phyloP scores from a whole-genome alignment of 2,329 filamentous ascomycete genomes.

The Cladorrhinum sp. region DNA sequence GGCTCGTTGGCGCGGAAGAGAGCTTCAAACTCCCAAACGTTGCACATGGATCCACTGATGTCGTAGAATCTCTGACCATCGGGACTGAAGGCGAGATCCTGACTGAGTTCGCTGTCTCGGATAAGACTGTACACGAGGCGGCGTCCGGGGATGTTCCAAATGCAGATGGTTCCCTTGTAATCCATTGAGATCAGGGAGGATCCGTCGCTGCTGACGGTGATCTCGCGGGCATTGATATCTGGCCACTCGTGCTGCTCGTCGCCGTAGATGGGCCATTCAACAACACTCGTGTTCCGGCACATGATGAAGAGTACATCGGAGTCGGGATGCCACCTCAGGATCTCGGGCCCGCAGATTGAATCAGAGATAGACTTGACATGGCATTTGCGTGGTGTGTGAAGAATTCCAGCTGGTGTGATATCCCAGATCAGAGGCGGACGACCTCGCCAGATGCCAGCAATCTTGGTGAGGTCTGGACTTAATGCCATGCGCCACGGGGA shows the following conservation, averaged over 20 bases:
- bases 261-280: conserved; percentile 3
- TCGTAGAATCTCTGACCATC: no score
- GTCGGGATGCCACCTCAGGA: conserved; percentile 12
- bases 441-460: conserved; percentile 8
- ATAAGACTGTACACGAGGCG: no score
- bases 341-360: neutral
- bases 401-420: no score
- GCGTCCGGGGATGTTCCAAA: no score
- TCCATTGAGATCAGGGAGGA: no score
- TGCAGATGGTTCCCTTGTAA: no score
- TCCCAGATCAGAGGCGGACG: conserved; percentile 8
- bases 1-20: no score
- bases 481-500: conserved; percentile 1
- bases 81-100: no score
- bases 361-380: conserved; percentile 1
- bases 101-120: no score
- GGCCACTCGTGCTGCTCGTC: conserved; percentile 1
- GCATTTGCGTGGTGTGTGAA: neutral
- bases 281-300: conserved; percentile 3
- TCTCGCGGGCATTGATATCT: conserved; percentile 8
- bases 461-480: neutral
- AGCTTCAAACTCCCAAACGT: no score
- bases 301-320: neutral
- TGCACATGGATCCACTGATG: no score
- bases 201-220: conserved; percentile 8